Evolutionary conservation across 1,284 basidiomycete species (phyloP), one percentile per base, ranked within the genome.

Genomic region (Marasmius sp.): DNA sequence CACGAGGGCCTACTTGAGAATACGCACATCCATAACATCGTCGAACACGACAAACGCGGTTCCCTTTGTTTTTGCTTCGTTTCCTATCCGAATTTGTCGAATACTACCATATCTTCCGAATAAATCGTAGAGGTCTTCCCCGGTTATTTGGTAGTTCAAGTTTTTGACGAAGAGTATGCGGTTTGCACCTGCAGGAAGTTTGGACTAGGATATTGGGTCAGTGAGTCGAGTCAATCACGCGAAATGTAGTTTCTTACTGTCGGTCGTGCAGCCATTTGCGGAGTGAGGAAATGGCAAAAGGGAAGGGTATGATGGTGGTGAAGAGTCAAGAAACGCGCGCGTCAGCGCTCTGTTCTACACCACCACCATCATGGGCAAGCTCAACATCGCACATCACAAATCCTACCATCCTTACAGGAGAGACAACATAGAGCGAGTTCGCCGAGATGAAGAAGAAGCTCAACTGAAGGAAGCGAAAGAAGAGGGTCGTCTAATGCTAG

Each of bases 81-180:
- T 95, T 52, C 97, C 97, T 67, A 98, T 87, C 60, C 97, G 87
- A 68, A 99, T 91, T 76, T 99, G 97, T 49, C 97, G 89, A 71
- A 99, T 95, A 67, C 93, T 93, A 49, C 97, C 97, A 79, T 99
- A 99, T 65, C 95, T 92, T 60, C 96, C 97, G 72, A 99, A 99
- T 62, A 99, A 83, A 77, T 99, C 97, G 76, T 98, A 98, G 66
- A 98, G 78, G 75, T 98, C 96, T 62, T 95, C 89, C 53, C 95
- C 96, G 49, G 88, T 92, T 68, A 97, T 98, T 75, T 91, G 91
- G 80, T 98, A 99, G 77, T 95, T 97, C 64, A 97, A 79, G 71
- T 97, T 97, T 79, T 93, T 93, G 37, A 94, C 89, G 68, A 93
- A 94, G 49, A 94, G 81, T 61, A 94, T 92, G 55, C 92, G 86